phyloP scores from a whole-genome alignment of 768 basidiomycete genomes.

The Candolleomyces eurysporus region DNA sequence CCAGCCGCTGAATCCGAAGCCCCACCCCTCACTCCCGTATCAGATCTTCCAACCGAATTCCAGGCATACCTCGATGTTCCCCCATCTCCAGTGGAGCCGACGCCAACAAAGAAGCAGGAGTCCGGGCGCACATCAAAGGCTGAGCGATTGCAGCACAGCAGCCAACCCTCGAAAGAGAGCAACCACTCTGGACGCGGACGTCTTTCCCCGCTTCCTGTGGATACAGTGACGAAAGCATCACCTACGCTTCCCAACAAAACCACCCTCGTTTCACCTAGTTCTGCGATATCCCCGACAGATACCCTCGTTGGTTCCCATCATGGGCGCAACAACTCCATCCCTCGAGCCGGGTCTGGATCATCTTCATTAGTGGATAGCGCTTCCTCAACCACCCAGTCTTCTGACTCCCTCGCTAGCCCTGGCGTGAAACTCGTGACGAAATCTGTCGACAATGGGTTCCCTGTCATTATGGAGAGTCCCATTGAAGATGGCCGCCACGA shows the following conservation, averaged over 20 bases:
- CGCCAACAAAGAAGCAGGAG: neutral
- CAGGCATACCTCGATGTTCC: neutral
- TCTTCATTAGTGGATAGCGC: constrained; percentile 23
- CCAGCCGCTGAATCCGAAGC: neutral
- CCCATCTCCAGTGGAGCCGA: neutral
- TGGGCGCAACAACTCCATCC: constrained; percentile 12
- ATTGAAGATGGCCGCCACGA: constrained; percentile 23
- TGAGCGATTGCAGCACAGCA: no score
- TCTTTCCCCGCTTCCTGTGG: neutral
- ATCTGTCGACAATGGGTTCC: constrained; percentile 18
- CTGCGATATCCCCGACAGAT: neutral
- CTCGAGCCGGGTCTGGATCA: constrained; percentile 8
- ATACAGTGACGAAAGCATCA: neutral
- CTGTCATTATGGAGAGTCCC: constrained; percentile 38
- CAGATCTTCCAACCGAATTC: constrained; percentile 1
- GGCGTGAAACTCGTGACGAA: constrained; percentile 18
- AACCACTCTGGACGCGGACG: neutral
- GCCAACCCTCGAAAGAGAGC: neutral
- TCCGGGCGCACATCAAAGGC: no score
- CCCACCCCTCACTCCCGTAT: constrained; percentile 7
- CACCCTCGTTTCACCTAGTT: neutral
- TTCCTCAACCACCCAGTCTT: constrained; percentile 23
- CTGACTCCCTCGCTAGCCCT: constrained; percentile 10
- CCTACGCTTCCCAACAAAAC: neutral
- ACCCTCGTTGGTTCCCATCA: neutral